Base-by-base conservation (phyloP, 495 filamentous ascomycete species). In the Lasiosphaeria hispida region DNA sequence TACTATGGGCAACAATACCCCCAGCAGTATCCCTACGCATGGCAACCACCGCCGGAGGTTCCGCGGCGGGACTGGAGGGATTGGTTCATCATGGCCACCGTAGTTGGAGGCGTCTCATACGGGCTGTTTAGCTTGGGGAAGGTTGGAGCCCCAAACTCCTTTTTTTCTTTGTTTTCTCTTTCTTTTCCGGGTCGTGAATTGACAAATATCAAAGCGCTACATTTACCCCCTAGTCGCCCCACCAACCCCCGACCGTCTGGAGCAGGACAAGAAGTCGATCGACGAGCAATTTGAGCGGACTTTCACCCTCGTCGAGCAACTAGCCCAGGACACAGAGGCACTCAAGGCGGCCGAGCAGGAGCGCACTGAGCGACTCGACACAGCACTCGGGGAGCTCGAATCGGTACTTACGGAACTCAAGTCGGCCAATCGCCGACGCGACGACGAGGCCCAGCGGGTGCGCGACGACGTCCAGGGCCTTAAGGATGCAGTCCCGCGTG, bases 81-180 rank as follows among this genome's bases (percentile, higher is more conserved):
- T 65, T 97, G 90, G 88, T 99, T 97, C 69, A 96, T 97, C 63
- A 91, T 96, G 89, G 92, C 92, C 8, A 97, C 92, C 0, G 87
- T 96, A 8, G 86, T 93, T 60, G 87, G 89, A 41, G 90, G 91
- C 39, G 85, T 95, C 4, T 80, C 89, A 7, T 96, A 95, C 65
- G 92, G 90, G 2, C 70, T 94, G n/a, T 97, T 91, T 68, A 83
- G 84, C 63, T 81, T 96, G 9, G 86, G 90, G 57, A 96, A 96
- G 83, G 88, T 88, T 70, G 10, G 64, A 30, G 18, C 10, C 7
- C 15, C 35, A 9, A 34, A 14, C 5, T 7, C 6, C 23, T 9
- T 10, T 34, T 10, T n/a, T 34, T 39, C n/a, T n/a, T n/a, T n/a
- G n/a, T n/a, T n/a, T n/a, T n/a, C n/a, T n/a, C n/a, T n/a, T 10